These are phyloP conservation scores for Rhododendron kiyosumense DNA, from an alignment of 148 eudicot genomes.

Conservation along the genomic window DNA sequence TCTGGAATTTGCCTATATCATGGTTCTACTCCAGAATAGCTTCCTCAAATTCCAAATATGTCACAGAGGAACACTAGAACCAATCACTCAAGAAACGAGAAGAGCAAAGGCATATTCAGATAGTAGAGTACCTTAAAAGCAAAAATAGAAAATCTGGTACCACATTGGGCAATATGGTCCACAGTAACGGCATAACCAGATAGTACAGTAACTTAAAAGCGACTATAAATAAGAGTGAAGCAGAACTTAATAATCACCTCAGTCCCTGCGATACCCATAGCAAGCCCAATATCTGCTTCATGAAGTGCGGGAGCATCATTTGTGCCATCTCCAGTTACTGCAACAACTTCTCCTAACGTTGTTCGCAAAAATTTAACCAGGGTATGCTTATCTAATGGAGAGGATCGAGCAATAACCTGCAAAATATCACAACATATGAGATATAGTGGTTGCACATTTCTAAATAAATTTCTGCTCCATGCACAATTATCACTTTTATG, in stretches of 20 bases:
- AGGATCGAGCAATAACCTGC: constrained; percentile 91
- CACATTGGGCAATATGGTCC: not conserved
- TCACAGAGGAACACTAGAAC: not conserved
- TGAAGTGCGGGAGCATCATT: constrained; percentile 93
- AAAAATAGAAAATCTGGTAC: not conserved
- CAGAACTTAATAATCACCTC: constrained; percentile 40
- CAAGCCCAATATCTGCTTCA: constrained; percentile 93
- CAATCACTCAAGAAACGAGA: not conserved
- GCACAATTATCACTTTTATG: not conserved
- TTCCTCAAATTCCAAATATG: not conserved
- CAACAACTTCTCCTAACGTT: constrained; percentile 79
- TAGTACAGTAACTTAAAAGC: not conserved
- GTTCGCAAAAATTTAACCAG: constrained; percentile 66
- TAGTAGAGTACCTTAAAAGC: not conserved
- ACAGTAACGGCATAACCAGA: not conserved
- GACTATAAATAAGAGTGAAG: not conserved
- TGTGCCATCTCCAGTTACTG: constrained; percentile 91
- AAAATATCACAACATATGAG: not conserved
- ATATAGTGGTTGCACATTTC: not conserved
- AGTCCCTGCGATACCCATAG: constrained; percentile 90
- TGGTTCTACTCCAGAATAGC: not conserved
- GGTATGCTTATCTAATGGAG: constrained; percentile 78
- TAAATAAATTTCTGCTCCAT: not conserved
- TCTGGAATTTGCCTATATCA: not conserved
- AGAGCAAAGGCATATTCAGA: not conserved